Evolutionary conservation across 495 filamentous ascomycete genomes (phyloP).

Genomic region (Mycothermus thermophilus): DNA sequence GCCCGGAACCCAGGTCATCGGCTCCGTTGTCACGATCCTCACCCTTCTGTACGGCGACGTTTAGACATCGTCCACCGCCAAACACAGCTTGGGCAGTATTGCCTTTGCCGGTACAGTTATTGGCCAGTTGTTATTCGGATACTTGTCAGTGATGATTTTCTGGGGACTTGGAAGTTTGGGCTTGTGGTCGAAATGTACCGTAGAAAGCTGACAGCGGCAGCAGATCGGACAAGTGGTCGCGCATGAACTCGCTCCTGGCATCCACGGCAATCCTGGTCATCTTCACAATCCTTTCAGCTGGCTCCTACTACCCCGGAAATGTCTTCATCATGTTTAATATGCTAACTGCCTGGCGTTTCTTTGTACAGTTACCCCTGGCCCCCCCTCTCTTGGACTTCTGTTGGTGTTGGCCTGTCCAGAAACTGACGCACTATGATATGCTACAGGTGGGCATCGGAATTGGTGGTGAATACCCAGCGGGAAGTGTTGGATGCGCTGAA

Average conservation of each 20-base stretch:
- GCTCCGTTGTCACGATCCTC: constrained; percentile 63
- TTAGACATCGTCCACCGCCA: constrained; percentile 52
- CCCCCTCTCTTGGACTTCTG: constrained; percentile 20
- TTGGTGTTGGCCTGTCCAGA: too few relatives aligned
- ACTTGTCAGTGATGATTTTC: constrained; percentile 24
- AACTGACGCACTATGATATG: too few relatives aligned
- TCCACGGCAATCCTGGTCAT: constrained; percentile 73
- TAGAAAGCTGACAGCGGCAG: not conserved
- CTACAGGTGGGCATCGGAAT: constrained; percentile 40
- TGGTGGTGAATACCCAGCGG: constrained; percentile 77
- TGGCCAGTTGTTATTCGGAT: constrained; percentile 73
- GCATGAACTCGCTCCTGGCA: constrained; percentile 64
- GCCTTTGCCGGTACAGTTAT: constrained; percentile 83
- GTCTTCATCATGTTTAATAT: constrained; percentile 62
- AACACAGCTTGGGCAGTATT: constrained; percentile 58
- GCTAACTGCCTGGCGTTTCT: constrained; percentile 74
- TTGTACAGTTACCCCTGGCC: constrained; percentile 52
- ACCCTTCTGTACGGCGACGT: constrained; percentile 43
- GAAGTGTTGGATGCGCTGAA: constrained; percentile 72
- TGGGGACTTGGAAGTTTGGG: too few relatives aligned
- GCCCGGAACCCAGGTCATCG: constrained; percentile 57
- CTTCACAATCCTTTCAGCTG: constrained; percentile 67
- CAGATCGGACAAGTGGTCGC: constrained; percentile 62
- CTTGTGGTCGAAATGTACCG: too few relatives aligned
- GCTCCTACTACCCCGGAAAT: constrained; percentile 56